Conservation (phyloP, 352 stramenopile species). For the Phytophthora fragariaefolia region DNA sequence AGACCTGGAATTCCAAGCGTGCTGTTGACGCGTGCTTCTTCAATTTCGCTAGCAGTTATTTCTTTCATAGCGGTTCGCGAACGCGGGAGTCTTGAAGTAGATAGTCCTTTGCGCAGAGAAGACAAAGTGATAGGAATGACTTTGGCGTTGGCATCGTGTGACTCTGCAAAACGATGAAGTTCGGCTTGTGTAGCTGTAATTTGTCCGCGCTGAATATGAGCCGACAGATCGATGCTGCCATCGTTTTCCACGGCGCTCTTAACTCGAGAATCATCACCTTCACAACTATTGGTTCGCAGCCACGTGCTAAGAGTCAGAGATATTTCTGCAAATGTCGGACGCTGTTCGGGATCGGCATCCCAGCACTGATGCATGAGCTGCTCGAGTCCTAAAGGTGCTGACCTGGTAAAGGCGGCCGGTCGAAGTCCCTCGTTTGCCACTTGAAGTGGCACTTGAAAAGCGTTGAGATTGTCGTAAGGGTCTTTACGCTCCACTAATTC, state of each 20-base stretch:
- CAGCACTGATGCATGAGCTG: conserved; percentile 82
- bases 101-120: conserved; percentile 32
- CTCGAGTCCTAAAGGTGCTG: conserved; percentile 64
- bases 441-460: conserved; percentile 76
- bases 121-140: conserved; percentile 69
- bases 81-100: conserved; percentile 31
- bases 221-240: conserved; percentile 50
- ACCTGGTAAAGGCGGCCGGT: conserved; percentile 51
- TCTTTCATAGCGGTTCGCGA: conserved; percentile 9
- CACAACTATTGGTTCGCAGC: conserved; percentile 34
- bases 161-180: conserved; percentile 67
- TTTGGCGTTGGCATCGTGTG: conserved; percentile 65
- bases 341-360: conserved; percentile 71
- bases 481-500: conserved; percentile 78
- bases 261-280: conserved; percentile 21
- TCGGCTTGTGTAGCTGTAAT: conserved; percentile 50
- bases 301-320: conserved; percentile 66
- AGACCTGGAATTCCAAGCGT: conserved; percentile 29
- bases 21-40: conserved; percentile 26
- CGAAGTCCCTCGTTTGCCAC: conserved; percentile 76
- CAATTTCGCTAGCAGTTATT: conserved; percentile 20
- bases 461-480: conserved; percentile 75
- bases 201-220: conserved; percentile 61
- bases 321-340: conserved; percentile 69
- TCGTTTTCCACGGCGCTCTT: conserved; percentile 26